Base-by-base conservation (phyloP, 306 rosid genomes). In the Quercus aquifolioides region DNA sequence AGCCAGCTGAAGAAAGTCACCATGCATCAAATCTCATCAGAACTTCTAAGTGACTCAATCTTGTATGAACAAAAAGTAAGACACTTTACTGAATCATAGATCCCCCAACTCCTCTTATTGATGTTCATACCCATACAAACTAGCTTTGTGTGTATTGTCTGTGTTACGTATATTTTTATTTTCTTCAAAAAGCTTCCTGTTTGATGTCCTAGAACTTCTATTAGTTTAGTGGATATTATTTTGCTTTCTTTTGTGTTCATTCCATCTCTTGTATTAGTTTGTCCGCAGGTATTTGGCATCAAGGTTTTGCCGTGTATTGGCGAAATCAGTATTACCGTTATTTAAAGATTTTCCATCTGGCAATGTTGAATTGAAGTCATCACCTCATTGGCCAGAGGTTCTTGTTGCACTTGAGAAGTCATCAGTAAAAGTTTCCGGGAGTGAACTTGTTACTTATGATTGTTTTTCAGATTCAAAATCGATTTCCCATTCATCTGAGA, bases 51-150 rank as follows among this genome's bases (percentile, higher is more conserved):
- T 74, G 86, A 85, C 77, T 88, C 99, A 59, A 71, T 80, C 78
- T 78, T 94, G 63, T 92, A 87, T 80, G 91, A 92, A 80, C 97
- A 87, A 82, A 80, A 85, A 69, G 97, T 94, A 87, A 88, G 94
- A 65, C 83, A 69, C 79, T 69, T 69, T 51, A 70, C 26, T 69
- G 74, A 69, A 71, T 64, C 71, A 64, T 25, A 54, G 38, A 49
- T 33, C 4, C 54, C 62, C 19, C 6, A 70, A 15, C 69, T 52
- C 71, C 28, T 20, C 30, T 2, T 21, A 19, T 19, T 19, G 69
- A 38, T 62, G n/a, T 46, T 17, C 78, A 75, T 14, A 21, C 69
- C 20, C 59, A 41, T 33, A 38, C 17, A 33, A 55, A 55, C 73
- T 76, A 52, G 68, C 21, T 77, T 71, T 33, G 62, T 74, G 5